Base-by-base conservation (phyloP, 2,329 filamentous ascomycete species). In the Beauveria sp. region DNA sequence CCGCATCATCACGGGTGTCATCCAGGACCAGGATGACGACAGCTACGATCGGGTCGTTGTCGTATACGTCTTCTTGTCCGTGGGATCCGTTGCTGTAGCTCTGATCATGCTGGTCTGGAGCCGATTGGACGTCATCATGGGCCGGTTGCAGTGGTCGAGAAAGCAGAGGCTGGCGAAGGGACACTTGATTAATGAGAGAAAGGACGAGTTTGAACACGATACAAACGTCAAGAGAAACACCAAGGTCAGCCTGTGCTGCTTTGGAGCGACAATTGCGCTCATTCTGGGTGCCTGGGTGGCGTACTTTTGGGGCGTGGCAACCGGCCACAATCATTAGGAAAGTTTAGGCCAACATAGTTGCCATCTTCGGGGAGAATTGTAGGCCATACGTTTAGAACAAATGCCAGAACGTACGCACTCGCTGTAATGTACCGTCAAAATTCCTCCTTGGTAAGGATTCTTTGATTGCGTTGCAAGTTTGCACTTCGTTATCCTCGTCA, bases 241-340 rank as follows among this genome's bases (percentile, higher is more conserved):
- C 57, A 67, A 64, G 56, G 71, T 80, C 12, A 80, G 76, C 14
- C 63, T 76, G 41, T 62, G 66, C 9, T 79, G 78, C 61, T 81
- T 84, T 56, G 68, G 64, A 1, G 68, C 70, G 0, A 65, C 84
- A 1, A 65, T 79, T 0, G 24, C 80, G 3, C 64, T 85, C 46
- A 75, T 82, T 0, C 37, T 82, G 10, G 83, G 84, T 0, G 74
- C 74, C 2, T 84, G 82, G 80, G 70, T 66, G 9, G 82, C 80
- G 0, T 86, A 84, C 67, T 84, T 86, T 63, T 86, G 82, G 82
- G 83, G 84, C 8, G 76, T 82, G 2, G 80, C 79, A 4, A 85
- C 80, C 0, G 80, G 79, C 0, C 76, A 83, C 59, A 79, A 80
- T 46, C 43, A 64, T 26, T 67, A 63, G 60, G 14, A 37, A 37